These are phyloP conservation scores for Hemisphaericaspora nanyangensis DNA, from an alignment of 805 yeast species.

Conservation along the genomic window DNA sequence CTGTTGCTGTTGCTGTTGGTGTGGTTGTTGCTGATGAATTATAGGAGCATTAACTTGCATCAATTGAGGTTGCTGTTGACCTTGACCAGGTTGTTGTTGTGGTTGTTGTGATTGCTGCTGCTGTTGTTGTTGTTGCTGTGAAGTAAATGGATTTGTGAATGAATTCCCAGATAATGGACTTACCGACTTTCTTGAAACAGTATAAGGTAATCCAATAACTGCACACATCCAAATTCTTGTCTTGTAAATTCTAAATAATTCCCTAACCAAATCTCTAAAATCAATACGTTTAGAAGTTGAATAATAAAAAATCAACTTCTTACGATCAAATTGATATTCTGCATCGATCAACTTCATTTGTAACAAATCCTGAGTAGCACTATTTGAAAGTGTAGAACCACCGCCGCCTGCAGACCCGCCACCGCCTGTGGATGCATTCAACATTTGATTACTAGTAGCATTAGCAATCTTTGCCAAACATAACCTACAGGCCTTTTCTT, in stretches of 20 bases:
- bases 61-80: background rate
- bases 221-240: conserved; percentile 85
- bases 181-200: conserved; percentile 5
- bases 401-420: too few relatives aligned
- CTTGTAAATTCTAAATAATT: conserved; percentile 69
- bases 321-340: conserved; percentile 79
- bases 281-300: conserved; percentile 60
- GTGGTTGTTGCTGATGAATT: background rate
- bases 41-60: too few relatives aligned
- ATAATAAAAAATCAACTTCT: conserved; percentile 71
- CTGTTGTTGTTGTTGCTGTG: background rate
- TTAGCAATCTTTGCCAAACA: conserved; percentile 57
- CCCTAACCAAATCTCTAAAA: conserved; percentile 69
- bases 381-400: too few relatives aligned
- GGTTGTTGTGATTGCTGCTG: background rate
- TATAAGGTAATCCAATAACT: conserved; percentile 42
- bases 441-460: conserved; percentile 14
- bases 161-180: background rate
- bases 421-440: conserved; percentile 2
- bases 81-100: background rate
- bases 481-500: conserved; percentile 60
- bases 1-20: background rate
- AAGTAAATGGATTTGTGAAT: conserved; percentile 3
- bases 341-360: conserved; percentile 64
- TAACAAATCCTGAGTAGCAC: conserved; percentile 21